Evolutionary conservation across 805 yeast species (phyloP).

Genomic region (Barnettozyma wickerhamii): DNA sequence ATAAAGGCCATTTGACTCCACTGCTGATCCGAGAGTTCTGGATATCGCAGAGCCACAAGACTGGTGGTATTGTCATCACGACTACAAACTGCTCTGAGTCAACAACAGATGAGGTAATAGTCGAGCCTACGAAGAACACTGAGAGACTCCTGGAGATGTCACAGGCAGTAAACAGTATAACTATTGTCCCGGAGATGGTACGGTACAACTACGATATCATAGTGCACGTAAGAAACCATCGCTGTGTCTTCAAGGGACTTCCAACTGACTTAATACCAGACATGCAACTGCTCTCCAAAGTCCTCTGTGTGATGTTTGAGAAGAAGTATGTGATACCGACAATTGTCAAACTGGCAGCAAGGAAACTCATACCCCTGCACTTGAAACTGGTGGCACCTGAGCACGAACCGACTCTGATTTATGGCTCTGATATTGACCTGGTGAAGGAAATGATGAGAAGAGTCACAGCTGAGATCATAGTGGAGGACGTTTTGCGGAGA

Average conservation of each 20-base stretch:
- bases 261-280: slow-evolving; percentile 43
- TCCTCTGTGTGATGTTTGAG: slow-evolving; percentile 39
- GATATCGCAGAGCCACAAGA: slow-evolving; percentile 2
- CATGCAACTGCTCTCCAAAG: slow-evolving; percentile 34
- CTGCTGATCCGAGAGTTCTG: slow-evolving; percentile 2
- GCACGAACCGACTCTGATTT: slow-evolving; percentile 48
- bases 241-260: slow-evolving; percentile 50
- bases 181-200: slow-evolving; percentile 43
- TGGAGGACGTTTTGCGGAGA: slow-evolving; percentile 46
- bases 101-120: slow-evolving; percentile 4
- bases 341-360: slow-evolving; percentile 46
- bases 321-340: slow-evolving; percentile 47
- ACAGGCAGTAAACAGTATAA: slow-evolving; percentile 7
- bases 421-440: slow-evolving; percentile 49
- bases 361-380: slow-evolving; percentile 44
- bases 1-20: slow-evolving; percentile 17
- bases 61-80: neutral
- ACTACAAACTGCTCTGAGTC: neutral
- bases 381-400: slow-evolving; percentile 35
- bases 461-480: slow-evolving; percentile 42
- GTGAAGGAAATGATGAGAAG: slow-evolving; percentile 37
- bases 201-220: slow-evolving; percentile 56
- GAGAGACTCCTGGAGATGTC: neutral
- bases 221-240: slow-evolving; percentile 47
- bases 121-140: neutral